Evolutionary conservation across 176 grass and related monocot genomes (phyloP).

Genomic region (Otatea glauca): DNA sequence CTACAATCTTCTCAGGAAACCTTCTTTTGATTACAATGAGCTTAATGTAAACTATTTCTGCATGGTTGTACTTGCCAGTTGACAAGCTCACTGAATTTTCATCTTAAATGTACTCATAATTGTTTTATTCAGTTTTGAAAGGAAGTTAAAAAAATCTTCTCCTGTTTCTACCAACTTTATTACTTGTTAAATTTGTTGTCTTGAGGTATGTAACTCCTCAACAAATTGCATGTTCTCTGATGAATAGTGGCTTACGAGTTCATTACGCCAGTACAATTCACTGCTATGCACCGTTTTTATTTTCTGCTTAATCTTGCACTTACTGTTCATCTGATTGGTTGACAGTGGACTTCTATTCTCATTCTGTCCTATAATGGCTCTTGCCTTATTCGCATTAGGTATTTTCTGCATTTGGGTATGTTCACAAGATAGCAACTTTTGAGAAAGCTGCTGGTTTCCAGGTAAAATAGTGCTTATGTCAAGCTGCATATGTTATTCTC

Average conservation of each 20-base stretch:
- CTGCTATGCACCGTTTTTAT: background rate
- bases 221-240: background rate
- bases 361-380: background rate
- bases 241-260: background rate
- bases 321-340: slow-evolving; percentile 10
- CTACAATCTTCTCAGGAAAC: background rate
- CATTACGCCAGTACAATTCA: slow-evolving; percentile 7
- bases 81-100: background rate
- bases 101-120: background rate
- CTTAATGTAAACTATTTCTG: background rate
- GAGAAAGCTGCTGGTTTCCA: slow-evolving; percentile 99
- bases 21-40: background rate
- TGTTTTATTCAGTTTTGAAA: background rate
- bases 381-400: slow-evolving; percentile 53
- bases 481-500: background rate
- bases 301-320: background rate
- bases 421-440: slow-evolving; percentile 99
- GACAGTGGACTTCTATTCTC: background rate
- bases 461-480: slow-evolving; percentile 49
- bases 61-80: background rate
- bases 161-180: background rate
- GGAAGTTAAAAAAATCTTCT: background rate
- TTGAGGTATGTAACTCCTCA: background rate
- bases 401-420: slow-evolving; percentile 96
- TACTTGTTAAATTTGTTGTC: background rate